Evolutionary conservation across 2,329 filamentous ascomycete species (phyloP).

Genomic region (Fusarium denticulatum): DNA sequence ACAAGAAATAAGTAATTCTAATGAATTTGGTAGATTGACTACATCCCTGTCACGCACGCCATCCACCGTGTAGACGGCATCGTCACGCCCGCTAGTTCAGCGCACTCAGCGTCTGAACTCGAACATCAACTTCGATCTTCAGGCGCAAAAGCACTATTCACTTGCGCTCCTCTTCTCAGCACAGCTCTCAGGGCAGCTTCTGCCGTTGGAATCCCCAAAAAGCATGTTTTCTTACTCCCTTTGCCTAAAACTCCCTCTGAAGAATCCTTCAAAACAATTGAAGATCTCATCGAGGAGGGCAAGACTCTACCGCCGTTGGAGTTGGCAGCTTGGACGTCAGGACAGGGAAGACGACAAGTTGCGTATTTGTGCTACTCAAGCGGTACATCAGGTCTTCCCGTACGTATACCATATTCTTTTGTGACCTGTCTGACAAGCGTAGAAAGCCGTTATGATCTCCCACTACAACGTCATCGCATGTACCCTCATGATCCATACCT

Average conservation of each 20-base stretch:
- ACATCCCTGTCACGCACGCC: conserved; percentile 78
- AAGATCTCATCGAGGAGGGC: conserved; percentile 73
- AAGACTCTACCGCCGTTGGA: conserved; percentile 60
- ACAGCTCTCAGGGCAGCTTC: conserved; percentile 72
- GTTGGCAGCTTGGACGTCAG: conserved; percentile 66
- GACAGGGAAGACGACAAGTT: conserved; percentile 72
- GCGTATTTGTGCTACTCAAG: conserved; percentile 84
- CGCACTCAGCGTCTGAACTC: conserved; percentile 75
- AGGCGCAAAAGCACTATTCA: conserved; percentile 76
- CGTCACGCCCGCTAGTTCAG: conserved; percentile 77
- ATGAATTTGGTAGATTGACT: conserved; percentile 68
- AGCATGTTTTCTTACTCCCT: conserved; percentile 75
- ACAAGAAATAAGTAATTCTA: neutral
- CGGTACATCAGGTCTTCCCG: conserved; percentile 81
- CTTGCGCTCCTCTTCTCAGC: conserved; percentile 72
- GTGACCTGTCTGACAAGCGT: neutral
- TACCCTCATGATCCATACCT: conserved; percentile 66
- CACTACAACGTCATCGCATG: conserved; percentile 84
- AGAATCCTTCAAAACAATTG: conserved; percentile 68
- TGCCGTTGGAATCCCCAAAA: conserved; percentile 68
- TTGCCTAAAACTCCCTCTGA: conserved; percentile 57
- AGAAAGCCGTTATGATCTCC: conserved; percentile 88
- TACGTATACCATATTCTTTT: conserved; percentile 44
- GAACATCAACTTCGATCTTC: conserved; percentile 77
- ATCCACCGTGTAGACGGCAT: conserved; percentile 78